Evolutionary conservation across 306 rosid genomes (phyloP).

Genomic region (Casuarina cunninghamiana): DNA sequence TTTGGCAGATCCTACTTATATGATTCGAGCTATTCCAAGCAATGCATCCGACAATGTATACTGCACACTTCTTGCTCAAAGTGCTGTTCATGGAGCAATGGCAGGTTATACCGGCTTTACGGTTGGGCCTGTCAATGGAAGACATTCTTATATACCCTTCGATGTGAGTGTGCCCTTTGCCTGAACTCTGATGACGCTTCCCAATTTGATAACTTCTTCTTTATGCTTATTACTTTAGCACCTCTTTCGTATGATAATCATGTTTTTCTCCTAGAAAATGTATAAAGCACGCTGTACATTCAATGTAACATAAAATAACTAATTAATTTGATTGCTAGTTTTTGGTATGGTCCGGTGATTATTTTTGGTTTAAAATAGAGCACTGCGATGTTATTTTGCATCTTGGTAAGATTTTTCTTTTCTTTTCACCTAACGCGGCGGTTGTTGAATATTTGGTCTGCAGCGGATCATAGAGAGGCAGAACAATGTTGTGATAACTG

Average conservation of each 20-base stretch:
- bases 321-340: no score
- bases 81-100: constrained; percentile 97
- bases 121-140: constrained; percentile 83
- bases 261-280: no score
- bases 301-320: no score
- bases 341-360: no score
- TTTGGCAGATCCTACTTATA: constrained; percentile 87
- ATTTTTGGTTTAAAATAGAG: not conserved
- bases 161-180: constrained; percentile 53
- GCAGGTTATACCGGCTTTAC: constrained; percentile 92
- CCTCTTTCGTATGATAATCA: not conserved
- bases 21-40: constrained; percentile 93
- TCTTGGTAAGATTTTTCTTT: not conserved
- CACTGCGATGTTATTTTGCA: not conserved
- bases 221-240: not conserved
- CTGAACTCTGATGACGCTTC: not conserved
- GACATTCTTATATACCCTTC: constrained; percentile 86
- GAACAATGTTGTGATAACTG: constrained; percentile 84
- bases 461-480: constrained; percentile 76
- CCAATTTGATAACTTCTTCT: not conserved
- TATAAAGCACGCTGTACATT: no score
- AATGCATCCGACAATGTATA: constrained; percentile 92
- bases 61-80: constrained; percentile 92
- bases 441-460: constrained; percentile 19
- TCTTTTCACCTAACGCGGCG: not conserved